These are phyloP conservation scores for Magnolia sinica DNA, from an alignment of 164 flowering plant species.

Conservation along the genomic window DNA sequence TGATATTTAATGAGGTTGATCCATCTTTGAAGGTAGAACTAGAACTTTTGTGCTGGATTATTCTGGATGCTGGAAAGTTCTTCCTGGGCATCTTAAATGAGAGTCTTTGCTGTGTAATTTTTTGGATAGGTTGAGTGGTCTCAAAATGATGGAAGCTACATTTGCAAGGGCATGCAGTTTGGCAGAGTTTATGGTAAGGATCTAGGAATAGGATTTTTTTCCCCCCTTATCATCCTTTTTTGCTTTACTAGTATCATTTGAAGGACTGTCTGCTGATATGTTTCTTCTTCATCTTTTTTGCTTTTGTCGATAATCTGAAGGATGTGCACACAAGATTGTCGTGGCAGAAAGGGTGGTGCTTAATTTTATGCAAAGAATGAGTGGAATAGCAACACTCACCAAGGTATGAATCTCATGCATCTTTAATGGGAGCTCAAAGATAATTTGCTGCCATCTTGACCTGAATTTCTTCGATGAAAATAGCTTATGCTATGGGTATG, in stretches of 20 bases:
- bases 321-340: constrained; percentile 77
- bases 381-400: constrained; percentile 90
- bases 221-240: not conserved
- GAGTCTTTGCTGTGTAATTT: constrained; percentile 1
- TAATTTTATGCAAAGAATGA: constrained; percentile 98
- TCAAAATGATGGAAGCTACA: constrained; percentile 69
- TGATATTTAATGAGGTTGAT: constrained; percentile 87
- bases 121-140: constrained; percentile 77
- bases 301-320: constrained; percentile 36
- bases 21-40: constrained; percentile 70
- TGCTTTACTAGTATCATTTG: not conserved
- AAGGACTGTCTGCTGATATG: not conserved
- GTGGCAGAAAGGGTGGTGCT: constrained; percentile 91
- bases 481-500: too few species aligned
- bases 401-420: constrained; percentile 39
- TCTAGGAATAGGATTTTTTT: not conserved
- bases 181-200: constrained; percentile 80
- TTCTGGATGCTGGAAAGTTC: constrained; percentile 3
- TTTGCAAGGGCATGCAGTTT: constrained; percentile 69
- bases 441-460: not conserved
- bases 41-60: constrained; percentile 9
- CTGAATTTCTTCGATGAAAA: too few species aligned
- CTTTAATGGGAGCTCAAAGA: too few species aligned
- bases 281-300: not conserved
- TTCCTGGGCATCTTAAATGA: not conserved